phyloP scores from a whole-genome alignment of 352 stramenopile species.

The Phytophthora macrochlamydospora region DNA sequence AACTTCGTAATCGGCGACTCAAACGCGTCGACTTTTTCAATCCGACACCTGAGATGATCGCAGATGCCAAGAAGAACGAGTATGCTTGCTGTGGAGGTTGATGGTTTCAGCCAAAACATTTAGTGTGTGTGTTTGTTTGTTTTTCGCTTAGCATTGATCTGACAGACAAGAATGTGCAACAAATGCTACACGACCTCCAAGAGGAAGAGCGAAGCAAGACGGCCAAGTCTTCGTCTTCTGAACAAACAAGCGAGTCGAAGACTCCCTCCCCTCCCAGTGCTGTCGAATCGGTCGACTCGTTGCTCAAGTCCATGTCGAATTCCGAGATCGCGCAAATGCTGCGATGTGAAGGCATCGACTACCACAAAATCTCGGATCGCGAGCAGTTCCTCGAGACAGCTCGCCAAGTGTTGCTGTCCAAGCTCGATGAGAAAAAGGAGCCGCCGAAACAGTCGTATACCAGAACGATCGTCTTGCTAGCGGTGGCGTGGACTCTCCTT shows the following conservation, averaged over 20 bases:
- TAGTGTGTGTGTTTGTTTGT: not conserved
- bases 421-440: conserved; percentile 42
- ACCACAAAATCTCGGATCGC: conserved; percentile 74
- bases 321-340: conserved; percentile 72
- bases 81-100: conserved; percentile 15
- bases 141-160: conserved; percentile 67
- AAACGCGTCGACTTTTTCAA: conserved; percentile 84
- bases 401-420: conserved; percentile 64
- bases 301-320: conserved; percentile 81
- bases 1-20: conserved; percentile 42
- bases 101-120: not conserved
- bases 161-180: conserved; percentile 69
- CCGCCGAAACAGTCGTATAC: conserved; percentile 45
- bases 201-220: conserved; percentile 59
- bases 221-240: conserved; percentile 10
- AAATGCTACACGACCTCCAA: conserved; percentile 85
- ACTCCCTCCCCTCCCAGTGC: conserved; percentile 11
- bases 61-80: conserved; percentile 78
- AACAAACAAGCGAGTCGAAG: conserved; percentile 19
- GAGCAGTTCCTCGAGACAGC: conserved; percentile 80
- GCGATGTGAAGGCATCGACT: conserved; percentile 68
- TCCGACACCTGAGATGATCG: conserved; percentile 77
- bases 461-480: conserved; percentile 60
- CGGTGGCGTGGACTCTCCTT: conserved; percentile 66
- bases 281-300: conserved; percentile 62